A percentile compares a stretch with the other conserved stretches of the same genome.
phyloP scores from a whole-genome alignment of 1,284 basidiomycete species.

The Schizophyllum commune region DNA sequence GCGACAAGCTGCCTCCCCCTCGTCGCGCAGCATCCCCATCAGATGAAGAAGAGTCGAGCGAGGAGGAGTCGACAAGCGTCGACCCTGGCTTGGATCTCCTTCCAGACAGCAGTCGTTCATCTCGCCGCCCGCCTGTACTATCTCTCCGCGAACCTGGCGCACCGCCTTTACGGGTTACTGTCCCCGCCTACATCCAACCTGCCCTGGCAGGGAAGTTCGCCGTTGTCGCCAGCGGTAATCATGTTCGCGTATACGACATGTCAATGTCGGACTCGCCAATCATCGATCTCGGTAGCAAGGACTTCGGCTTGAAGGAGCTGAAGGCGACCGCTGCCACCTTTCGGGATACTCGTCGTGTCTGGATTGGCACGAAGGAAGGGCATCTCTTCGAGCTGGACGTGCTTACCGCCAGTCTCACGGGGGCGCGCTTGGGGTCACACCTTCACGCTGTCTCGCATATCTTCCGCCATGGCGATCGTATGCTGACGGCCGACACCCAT shows the following conservation, averaged over 20 bases:
- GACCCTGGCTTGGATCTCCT: slow-evolving; percentile 52
- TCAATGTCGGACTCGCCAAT: slow-evolving; percentile 38
- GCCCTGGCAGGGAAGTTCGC: slow-evolving; percentile 55
- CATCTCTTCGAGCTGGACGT: slow-evolving; percentile 79
- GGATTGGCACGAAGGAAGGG: slow-evolving; percentile 88
- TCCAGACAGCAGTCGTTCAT: slow-evolving; percentile 78
- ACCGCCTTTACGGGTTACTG: slow-evolving; percentile 32
- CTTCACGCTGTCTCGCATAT: slow-evolving; percentile 62
- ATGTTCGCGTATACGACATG: slow-evolving; percentile 62
- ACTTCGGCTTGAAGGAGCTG: slow-evolving; percentile 56
- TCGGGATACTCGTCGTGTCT: slow-evolving; percentile 64
- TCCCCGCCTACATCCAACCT: slow-evolving; percentile 48
- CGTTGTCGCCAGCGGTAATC: slow-evolving; percentile 53
- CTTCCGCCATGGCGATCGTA: slow-evolving; percentile 56
- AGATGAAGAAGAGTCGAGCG: slow-evolving; percentile 32
- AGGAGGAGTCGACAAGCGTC: slow-evolving; percentile 50
- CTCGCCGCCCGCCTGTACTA: slow-evolving; percentile 63
- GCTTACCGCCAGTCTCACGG: slow-evolving; percentile 45
- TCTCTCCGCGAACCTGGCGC: slow-evolving; percentile 36
- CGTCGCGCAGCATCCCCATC: slow-evolving; percentile 39
- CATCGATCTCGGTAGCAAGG: slow-evolving; percentile 52
- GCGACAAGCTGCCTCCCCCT: slow-evolving; percentile 60
- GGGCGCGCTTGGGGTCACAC: slow-evolving; percentile 57
- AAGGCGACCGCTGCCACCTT: slow-evolving; percentile 57
- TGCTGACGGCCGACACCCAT: slow-evolving; percentile 77